These are phyloP conservation scores for Hypoxylon crocopeplum DNA, from an alignment of 495 filamentous ascomycete genomes.

Conservation along the genomic window DNA sequence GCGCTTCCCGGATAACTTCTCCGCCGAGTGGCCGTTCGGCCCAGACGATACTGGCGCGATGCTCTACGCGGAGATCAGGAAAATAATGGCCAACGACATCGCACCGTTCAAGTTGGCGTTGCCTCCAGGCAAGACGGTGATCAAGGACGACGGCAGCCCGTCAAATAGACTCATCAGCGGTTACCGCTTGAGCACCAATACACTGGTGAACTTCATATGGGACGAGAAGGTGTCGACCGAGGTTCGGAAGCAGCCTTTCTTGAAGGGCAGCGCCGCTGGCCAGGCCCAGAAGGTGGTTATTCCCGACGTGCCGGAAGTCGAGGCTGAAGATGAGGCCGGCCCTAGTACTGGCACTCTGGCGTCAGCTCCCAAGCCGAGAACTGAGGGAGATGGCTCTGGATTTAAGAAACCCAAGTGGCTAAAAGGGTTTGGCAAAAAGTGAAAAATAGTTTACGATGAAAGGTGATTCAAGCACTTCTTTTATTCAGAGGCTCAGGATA, in stretches of 20 bases:
- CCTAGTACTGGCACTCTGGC: constrained; percentile 34
- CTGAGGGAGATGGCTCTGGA: constrained; percentile 51
- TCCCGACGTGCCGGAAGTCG: constrained; percentile 48
- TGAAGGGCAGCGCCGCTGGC: constrained; percentile 71
- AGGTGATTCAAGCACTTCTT: neutral
- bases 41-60: constrained; percentile 66
- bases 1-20: constrained; percentile 84
- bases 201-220: constrained; percentile 83
- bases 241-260: constrained; percentile 58
- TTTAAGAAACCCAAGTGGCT: constrained; percentile 74
- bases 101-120: constrained; percentile 58
- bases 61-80: constrained; percentile 71
- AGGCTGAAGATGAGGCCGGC: constrained; percentile 52
- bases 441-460: constrained; percentile 7
- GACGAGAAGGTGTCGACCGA: constrained; percentile 58
- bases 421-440: constrained; percentile 66
- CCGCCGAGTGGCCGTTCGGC: constrained; percentile 68
- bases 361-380: constrained; percentile 54
- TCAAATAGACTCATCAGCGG: constrained; percentile 70
- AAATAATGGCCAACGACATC: constrained; percentile 53
- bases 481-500: neutral
- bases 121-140: constrained; percentile 43
- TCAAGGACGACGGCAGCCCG: constrained; percentile 45
- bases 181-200: constrained; percentile 69
- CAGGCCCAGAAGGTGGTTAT: constrained; percentile 69